Evolutionary conservation across 2,329 filamentous ascomycete genomes (phyloP), one percentile per base, ranked within the genome.

Genomic region (Chaetomium globosum): DNA sequence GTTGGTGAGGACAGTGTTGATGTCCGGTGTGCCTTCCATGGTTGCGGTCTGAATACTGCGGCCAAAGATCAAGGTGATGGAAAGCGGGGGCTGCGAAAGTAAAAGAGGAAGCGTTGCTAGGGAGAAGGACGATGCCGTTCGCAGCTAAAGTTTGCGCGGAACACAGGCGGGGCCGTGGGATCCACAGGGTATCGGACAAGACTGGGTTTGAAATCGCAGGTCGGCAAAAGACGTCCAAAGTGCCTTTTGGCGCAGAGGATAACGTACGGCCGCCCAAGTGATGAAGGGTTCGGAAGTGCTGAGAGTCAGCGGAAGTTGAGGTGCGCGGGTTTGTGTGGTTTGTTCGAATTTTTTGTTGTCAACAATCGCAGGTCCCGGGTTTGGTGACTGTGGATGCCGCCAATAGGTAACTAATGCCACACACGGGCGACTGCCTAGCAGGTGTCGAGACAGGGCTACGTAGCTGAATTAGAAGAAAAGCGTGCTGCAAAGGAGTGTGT

Each of bases 1-100:
- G 84, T 93, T 94, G 81, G 92, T 88, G 84, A 99, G 90, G 83
- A 99, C 94, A 83, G 93, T 90, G 84, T 94, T 96, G 84, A 98
- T 96, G 83, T 98, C 92, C 90, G 96, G 82, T 64, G 77, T 74
- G 76, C 83, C 85, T 80, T 84, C 85, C 85, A 87, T 92, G 79
- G 76, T 83, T 78, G 76, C 65, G 64, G 55, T 68, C 63, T 60
- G 58, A 54, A 61, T 67, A 43, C 58, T 67, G 61, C 63, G 62
- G 69, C 67, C 66, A 64, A 61, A 63, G 59, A 61, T 64, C 21
- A 55, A 61, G 60, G 31, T 64, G 74, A 70, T 70, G 74, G 74
- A 63, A 67, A 69, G 68, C 65, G 67, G 66, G 65, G 67, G 67
- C 46, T 62, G 30, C 52, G 67, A 63, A 61, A 61, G 59, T 63